A percentile compares a stretch with the other conserved stretches of the same genome.
Evolutionary conservation across 495 filamentous ascomycete genomes (phyloP).

Genomic region (Talaromyces trachyspermus): DNA sequence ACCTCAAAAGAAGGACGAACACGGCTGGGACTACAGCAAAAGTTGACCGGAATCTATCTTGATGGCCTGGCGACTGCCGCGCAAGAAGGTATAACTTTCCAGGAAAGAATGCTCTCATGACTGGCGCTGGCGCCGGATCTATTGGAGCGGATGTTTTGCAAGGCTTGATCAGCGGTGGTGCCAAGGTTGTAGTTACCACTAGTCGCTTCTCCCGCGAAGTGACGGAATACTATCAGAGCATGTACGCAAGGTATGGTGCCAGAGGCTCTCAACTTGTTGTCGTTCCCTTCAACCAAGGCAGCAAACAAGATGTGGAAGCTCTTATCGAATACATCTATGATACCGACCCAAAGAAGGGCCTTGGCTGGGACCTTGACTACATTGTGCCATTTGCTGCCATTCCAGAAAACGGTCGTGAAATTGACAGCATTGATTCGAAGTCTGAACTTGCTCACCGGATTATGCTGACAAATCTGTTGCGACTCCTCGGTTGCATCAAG

Average conservation of each 20-base stretch:
- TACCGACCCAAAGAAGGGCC: slow-evolving; percentile 86
- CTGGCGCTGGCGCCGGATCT: slow-evolving; percentile 92
- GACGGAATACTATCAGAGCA: slow-evolving; percentile 97
- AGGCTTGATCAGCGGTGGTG: slow-evolving; percentile 91
- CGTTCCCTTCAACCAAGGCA: slow-evolving; percentile 97
- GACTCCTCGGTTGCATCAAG: slow-evolving; percentile 86
- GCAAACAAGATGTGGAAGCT: slow-evolving; percentile 92
- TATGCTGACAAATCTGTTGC: slow-evolving; percentile 95
- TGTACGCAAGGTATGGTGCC: slow-evolving; percentile 91
- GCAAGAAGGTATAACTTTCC: slow-evolving; percentile 77
- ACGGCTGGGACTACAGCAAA: slow-evolving; percentile 99
- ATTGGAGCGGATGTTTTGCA: slow-evolving; percentile 98
- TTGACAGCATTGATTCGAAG: slow-evolving; percentile 94
- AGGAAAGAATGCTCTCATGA: slow-evolving; percentile 96
- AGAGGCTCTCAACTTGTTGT: slow-evolving; percentile 95
- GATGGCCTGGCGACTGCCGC: slow-evolving; percentile 87
- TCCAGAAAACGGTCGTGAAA: slow-evolving; percentile 94
- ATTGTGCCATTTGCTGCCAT: slow-evolving; percentile 97
- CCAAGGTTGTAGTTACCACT: slow-evolving; percentile 92
- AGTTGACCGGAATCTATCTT: slow-evolving; percentile 84
- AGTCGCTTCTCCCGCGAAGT: slow-evolving; percentile 94
- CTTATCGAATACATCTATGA: slow-evolving; percentile 95
- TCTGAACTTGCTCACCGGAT: slow-evolving; percentile 97
- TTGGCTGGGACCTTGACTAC: slow-evolving; percentile 97
- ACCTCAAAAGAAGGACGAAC: slow-evolving; percentile 89